A percentile compares a stretch with the other conserved stretches of the same genome.
These are phyloP conservation scores for Termitomyces sp. DNA, from an alignment of 768 basidiomycete genomes.

Conservation along the genomic window DNA sequence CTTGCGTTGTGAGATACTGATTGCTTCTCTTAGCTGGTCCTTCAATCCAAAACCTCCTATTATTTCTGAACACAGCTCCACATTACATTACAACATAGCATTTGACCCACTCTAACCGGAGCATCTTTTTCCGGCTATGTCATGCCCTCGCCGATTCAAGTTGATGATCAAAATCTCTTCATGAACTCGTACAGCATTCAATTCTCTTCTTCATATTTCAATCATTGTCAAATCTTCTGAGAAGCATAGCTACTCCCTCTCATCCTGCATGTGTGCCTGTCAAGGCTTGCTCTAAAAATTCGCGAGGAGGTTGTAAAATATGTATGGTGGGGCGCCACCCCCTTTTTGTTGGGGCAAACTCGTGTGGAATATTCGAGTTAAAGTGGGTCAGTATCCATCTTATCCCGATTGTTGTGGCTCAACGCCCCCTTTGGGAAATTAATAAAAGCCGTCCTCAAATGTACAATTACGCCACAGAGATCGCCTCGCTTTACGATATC, in stretches of 20 bases:
- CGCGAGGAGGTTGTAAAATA: neutral
- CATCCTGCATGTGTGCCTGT: neutral
- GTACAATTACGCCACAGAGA: neutral
- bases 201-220: neutral
- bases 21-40: neutral
- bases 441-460: conserved; percentile 1
- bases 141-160: neutral
- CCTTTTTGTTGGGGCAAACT: neutral
- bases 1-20: neutral
- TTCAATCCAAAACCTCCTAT: neutral
- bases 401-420: neutral
- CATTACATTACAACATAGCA: neutral
- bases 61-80: neutral
- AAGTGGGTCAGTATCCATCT: neutral
- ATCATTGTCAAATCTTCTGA: neutral
- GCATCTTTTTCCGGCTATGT: neutral
- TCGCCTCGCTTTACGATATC: neutral
- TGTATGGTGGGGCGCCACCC: neutral
- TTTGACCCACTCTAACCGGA: neutral
- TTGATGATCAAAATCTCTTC: neutral
- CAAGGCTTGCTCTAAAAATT: neutral
- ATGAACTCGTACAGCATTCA: neutral
- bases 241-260: neutral
- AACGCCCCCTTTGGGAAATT: neutral
- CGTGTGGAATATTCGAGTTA: neutral